These are phyloP conservation scores for Astrephomene gubernaculifera DNA, from an alignment of 139 green algal species.

Conservation along the genomic window DNA sequence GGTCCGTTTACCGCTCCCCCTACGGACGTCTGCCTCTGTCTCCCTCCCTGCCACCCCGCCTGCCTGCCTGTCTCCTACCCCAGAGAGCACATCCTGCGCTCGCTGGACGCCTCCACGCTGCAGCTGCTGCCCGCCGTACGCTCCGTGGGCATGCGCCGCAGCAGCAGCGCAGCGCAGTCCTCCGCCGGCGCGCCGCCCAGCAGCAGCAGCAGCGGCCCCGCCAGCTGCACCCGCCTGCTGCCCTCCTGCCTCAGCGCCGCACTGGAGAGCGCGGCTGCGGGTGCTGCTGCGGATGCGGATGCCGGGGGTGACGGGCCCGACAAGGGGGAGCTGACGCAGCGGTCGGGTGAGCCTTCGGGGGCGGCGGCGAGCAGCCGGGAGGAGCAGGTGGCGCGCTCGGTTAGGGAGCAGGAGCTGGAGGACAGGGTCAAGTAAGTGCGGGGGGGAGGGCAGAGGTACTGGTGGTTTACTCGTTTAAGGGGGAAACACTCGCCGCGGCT, in stretches of 20 bases:
- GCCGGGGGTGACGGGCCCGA: no score
- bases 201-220: neutral
- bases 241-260: no score
- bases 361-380: neutral
- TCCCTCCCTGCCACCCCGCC: no score
- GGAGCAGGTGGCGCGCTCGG: neutral
- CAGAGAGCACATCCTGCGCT: slow-evolving; percentile 46
- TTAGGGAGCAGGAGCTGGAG: neutral
- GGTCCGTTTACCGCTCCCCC: no score
- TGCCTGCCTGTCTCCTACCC: neutral
- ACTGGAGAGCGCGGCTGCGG: neutral
- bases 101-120: slow-evolving; percentile 43
- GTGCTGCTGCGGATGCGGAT: no score
- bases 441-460: no score
- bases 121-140: slow-evolving; percentile 32
- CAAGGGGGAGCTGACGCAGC: no score
- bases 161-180: neutral
- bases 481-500: no score
- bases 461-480: no score
- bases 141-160: neutral
- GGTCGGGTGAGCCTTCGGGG: no score
- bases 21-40: no score
- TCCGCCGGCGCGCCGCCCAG: neutral
- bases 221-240: neutral
- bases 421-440: slow-evolving; percentile 16